Evolutionary conservation across 352 stramenopile genomes (phyloP), one percentile per base, ranked within the genome.

Genomic region (Phytopythium vexans): DNA sequence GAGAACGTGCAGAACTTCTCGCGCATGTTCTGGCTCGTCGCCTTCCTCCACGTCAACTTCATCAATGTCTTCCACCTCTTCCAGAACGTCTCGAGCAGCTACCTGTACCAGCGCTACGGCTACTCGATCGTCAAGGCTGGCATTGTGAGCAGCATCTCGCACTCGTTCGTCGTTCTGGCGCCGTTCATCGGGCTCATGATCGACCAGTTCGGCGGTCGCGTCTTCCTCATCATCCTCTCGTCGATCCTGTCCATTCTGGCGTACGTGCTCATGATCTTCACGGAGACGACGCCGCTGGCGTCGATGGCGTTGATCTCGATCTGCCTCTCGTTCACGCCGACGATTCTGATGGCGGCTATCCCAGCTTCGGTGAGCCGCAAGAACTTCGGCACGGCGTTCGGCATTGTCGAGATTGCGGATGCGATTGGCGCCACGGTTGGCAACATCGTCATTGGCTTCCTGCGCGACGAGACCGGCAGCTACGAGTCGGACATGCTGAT

Each of bases 1-100:
- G 73, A 89, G 14, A 86, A 62, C 8, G 66, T 90, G 39, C 71
- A 82, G 34, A 68, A 74, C 40, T 94, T 94, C 55, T 92, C 82
- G 52, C 66, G 72, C 64, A 86, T 92, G 70, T 97, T 96, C 56
- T 96, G 86, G 88, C 69, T 84, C 46, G 74, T 97, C 31, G 73
- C 81, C 39, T 50, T 92, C 16, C 67, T 95, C 8, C 86, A 97
- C 70, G 85, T 94, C 0, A 77, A 91, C 54, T 95, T 96, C 53
- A 86, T 96, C 52, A 92, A 93, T 45, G 83, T 95, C 7, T 97
- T 96, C 62, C 89, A 97, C 52, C 64, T 97, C 32, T 97, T 97
- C 68, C 84, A 95, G 60, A 97, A 96, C 62, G 87, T 96, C 45
- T 90, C 77, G 52, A 88, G 80, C 51, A 91, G 83, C 52, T 96